phyloP scores from a whole-genome alignment of 306 rosid species.

The Pyrus bretschneideri region DNA sequence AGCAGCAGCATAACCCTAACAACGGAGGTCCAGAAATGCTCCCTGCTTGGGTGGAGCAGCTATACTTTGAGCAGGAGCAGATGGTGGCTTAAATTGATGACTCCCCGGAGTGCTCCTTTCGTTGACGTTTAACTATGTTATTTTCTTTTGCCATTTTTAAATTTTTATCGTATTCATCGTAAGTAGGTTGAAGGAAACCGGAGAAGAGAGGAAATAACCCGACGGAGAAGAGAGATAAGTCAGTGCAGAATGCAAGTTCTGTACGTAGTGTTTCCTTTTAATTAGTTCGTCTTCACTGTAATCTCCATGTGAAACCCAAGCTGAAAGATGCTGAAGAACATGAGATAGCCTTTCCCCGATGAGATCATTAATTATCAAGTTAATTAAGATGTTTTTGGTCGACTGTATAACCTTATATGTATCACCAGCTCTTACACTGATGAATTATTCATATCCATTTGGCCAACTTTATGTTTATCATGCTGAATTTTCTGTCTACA shows the following conservation, averaged over 20 bases:
- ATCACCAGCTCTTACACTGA: neutral
- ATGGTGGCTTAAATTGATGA: constrained; percentile 40
- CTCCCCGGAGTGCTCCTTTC: constrained; percentile 7
- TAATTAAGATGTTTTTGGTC: neutral
- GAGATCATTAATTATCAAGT: neutral
- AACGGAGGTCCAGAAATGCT: constrained; percentile 30
- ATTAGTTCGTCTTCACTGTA: constrained; percentile 5
- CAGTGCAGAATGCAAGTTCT: constrained; percentile 37
- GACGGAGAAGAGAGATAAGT: constrained; percentile 10
- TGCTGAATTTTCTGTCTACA: neutral
- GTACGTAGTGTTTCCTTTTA: constrained; percentile 12
- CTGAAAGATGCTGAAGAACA: neutral
- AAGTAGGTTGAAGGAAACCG: constrained; percentile 26
- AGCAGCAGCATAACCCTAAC: constrained; percentile 41
- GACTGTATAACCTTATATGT: neutral
- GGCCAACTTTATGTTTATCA: constrained; percentile 1
- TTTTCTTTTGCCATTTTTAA: constrained; percentile 26
- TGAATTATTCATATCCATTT: neutral
- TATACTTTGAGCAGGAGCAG: constrained; percentile 68
- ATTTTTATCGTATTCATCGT: constrained; percentile 34
- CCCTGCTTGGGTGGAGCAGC: constrained; percentile 59
- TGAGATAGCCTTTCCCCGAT: neutral
- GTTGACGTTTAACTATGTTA: constrained; percentile 20
- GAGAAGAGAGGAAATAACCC: constrained; percentile 12
- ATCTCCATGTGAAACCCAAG: constrained; percentile 2